Percentiles rank a stretch among this genome's conserved stretches.
phyloP scores from a whole-genome alignment of 768 basidiomycete genomes.

The Pisolithus marmoratus region DNA sequence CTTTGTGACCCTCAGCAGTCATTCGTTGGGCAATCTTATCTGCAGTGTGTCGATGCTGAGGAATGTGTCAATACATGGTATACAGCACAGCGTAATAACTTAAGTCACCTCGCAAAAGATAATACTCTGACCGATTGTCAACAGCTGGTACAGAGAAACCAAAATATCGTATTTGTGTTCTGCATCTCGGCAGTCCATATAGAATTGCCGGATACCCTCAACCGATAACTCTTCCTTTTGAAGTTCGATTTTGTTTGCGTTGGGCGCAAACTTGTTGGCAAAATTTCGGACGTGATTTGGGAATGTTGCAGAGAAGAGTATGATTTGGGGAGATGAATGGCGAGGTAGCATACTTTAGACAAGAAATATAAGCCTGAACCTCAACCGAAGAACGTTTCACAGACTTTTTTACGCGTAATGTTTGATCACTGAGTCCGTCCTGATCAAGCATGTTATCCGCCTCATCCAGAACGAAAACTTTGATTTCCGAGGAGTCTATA shows the following conservation, averaged over 20 bases:
- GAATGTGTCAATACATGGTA: neutral
- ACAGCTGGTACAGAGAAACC: slow-evolving; percentile 78
- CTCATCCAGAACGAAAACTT: slow-evolving; percentile 94
- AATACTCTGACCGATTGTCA: slow-evolving; percentile 97
- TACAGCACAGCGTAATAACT: slow-evolving; percentile 5
- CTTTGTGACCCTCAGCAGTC: slow-evolving; percentile 91
- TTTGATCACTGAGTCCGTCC: slow-evolving; percentile 91
- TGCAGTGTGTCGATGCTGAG: slow-evolving; percentile 82
- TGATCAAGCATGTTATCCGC: slow-evolving; percentile 99
- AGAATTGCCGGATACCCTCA: slow-evolving; percentile 93
- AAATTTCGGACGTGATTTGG: slow-evolving; percentile 90
- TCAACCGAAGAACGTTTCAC: slow-evolving; percentile 14
- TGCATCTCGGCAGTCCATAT: slow-evolving; percentile 91
- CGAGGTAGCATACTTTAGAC: slow-evolving; percentile 53
- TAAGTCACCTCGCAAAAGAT: slow-evolving; percentile 86
- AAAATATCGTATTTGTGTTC: slow-evolving; percentile 95
- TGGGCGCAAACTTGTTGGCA: slow-evolving; percentile 88
- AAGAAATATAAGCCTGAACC: slow-evolving; percentile 9
- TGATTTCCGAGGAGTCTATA: slow-evolving; percentile 74
- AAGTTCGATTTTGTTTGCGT: slow-evolving; percentile 93
- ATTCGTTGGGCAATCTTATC: slow-evolving; percentile 90
- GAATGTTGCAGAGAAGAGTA: slow-evolving; percentile 98
- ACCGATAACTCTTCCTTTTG: slow-evolving; percentile 92
- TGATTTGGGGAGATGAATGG: slow-evolving; percentile 59
- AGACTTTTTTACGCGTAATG: slow-evolving; percentile 89